Conservation (phyloP, 2,329 filamentous ascomycete genomes). For the Stylonectria norvegica region DNA sequence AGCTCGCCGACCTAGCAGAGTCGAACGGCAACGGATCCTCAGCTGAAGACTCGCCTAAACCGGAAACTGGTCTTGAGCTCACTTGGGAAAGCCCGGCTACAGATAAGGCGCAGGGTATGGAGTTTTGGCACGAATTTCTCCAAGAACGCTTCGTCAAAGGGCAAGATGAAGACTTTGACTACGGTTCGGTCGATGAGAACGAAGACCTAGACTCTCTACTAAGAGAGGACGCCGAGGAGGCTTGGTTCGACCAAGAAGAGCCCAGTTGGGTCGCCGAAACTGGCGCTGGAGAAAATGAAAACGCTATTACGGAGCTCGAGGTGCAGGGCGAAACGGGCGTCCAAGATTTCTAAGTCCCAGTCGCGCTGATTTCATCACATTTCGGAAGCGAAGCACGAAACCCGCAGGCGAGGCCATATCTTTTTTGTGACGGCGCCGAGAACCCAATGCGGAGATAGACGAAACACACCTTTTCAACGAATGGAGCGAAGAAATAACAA, state of each 20-base stretch:
- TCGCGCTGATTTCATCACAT: not conserved
- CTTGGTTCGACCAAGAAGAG: slow-evolving; percentile 78
- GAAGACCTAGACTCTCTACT: slow-evolving; percentile 65
- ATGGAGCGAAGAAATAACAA: no score
- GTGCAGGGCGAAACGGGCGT: slow-evolving; percentile 63
- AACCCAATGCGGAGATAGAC: no score
- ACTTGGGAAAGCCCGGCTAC: slow-evolving; percentile 29
- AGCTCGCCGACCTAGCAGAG: slow-evolving; percentile 54
- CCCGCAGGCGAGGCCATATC: no score
- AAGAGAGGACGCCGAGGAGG: slow-evolving; percentile 64
- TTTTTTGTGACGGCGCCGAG: no score
- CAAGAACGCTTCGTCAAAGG: slow-evolving; percentile 71
- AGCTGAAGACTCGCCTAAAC: slow-evolving; percentile 3
- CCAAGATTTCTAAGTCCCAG: slow-evolving; percentile 59
- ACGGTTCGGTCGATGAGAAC: slow-evolving; percentile 64
- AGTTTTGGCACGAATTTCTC: slow-evolving; percentile 70
- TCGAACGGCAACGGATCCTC: slow-evolving; percentile 1
- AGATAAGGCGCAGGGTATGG: slow-evolving; percentile 60
- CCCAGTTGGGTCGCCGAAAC: slow-evolving; percentile 56
- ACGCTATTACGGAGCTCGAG: no score
- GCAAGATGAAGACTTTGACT: slow-evolving; percentile 76
- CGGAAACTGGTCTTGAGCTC: slow-evolving; percentile 35
- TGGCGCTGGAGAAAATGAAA: slow-evolving; percentile 7
- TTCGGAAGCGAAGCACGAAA: no score
- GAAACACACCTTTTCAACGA: no score